Percentiles rank a stretch among this genome's conserved stretches.
Conservation (phyloP, 371 early-diverging fungal genomes). For the Rhizopus arrhizus region DNA sequence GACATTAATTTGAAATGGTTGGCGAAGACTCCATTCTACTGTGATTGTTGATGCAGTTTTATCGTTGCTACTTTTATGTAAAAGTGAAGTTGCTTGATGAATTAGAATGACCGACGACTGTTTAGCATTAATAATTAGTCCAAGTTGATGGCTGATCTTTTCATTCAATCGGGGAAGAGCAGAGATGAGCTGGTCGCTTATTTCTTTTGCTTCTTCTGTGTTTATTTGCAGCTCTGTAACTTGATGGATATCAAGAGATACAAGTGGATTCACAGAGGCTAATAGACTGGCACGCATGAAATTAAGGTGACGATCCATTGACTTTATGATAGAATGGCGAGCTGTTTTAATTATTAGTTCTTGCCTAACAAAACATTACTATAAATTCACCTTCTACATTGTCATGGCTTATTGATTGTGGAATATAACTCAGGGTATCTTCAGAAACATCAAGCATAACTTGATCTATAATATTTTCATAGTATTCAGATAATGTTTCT, state of each 20-base stretch:
- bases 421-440: slow-evolving; percentile 33
- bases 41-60: slow-evolving; percentile 15
- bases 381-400: slow-evolving; percentile 22
- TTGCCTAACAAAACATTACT: background rate
- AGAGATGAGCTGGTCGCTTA: background rate
- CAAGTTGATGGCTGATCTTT: slow-evolving; percentile 38
- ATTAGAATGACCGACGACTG: slow-evolving; percentile 32
- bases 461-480: slow-evolving; percentile 51
- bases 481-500: slow-evolving; percentile 43
- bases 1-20: slow-evolving; percentile 34
- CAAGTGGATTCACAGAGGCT: slow-evolving; percentile 35
- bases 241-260: slow-evolving; percentile 29
- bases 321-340: slow-evolving; percentile 22
- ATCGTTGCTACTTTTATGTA: background rate
- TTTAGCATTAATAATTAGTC: slow-evolving; percentile 33
- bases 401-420: slow-evolving; percentile 31
- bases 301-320: slow-evolving; percentile 33
- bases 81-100: slow-evolving; percentile 23
- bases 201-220: slow-evolving; percentile 7
- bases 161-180: slow-evolving; percentile 22
- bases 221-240: slow-evolving; percentile 10
- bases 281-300: slow-evolving; percentile 37
- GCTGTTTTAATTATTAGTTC: slow-evolving; percentile 6
- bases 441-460: slow-evolving; percentile 42
- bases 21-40: slow-evolving; percentile 34